Base-by-base conservation (phyloP, 257 asterid species). In the Ligustrum vulgare region DNA sequence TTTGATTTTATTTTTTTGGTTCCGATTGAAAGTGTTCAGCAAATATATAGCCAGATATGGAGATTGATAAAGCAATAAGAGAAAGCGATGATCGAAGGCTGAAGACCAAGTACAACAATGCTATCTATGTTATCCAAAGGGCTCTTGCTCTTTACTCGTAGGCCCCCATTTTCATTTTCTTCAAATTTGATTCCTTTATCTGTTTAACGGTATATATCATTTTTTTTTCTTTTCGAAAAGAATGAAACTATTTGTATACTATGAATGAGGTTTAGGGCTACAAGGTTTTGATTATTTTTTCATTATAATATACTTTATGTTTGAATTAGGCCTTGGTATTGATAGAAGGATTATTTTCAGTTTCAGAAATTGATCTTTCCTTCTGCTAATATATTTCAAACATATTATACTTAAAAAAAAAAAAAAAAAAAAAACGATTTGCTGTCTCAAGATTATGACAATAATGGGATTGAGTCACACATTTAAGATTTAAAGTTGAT, bases 111-210 rank as follows among this genome's bases (percentile, higher is more conserved):
- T 93, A 90, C 84, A 85, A 81, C 83, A 93, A 90, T 71, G 97
- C 98, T 80, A 84, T 93, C 82, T 82, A 87, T 75, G 97, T 91
- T 45, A 93, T 93, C 80, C 91, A 67, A 83, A 86, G 97, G 82
- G 96, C 97, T 72, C 87, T 93, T 45, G 94, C 97, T 74, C 96
- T 91, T 72, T 91, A 91, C 86, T 71, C 94, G 97, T 93, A 86
- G 25, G 91, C 67, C 49, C 49, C 65, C 74, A 25, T 64, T 56
- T 56, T 58, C 82, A 36, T 58, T 54, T 76, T 47, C 72, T 23
- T 75, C 1, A 47, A 22, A 43, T 16, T 75, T 74, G 33, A 51
- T 64, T 16, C 11, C 6, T 47, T 51, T 13, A 2, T 60, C 11
- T 32, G 31, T 68, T 82, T 75, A n/a, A n/a, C 15, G 45, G 45